phyloP scores from a whole-genome alignment of 1,139 yeast genomes.

The Trichomonascaceae sp. region DNA sequence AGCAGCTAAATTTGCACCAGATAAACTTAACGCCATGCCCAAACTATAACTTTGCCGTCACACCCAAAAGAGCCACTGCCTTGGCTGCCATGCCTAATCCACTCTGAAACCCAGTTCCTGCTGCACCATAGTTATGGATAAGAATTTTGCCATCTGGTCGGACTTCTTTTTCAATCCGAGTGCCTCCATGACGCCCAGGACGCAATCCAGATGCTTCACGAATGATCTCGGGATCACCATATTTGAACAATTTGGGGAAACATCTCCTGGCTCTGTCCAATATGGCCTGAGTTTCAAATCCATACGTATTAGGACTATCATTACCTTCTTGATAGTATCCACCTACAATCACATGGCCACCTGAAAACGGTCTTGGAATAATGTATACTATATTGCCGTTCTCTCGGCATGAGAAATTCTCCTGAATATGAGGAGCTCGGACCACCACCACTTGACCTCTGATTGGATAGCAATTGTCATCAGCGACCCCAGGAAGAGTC shows the following conservation, averaged over 20 bases:
- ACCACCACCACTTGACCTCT: conserved; percentile 66
- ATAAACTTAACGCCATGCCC: too few relatives aligned
- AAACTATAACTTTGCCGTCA: conserved; percentile 12
- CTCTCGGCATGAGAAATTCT: conserved; percentile 19
- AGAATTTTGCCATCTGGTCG: conserved; percentile 34
- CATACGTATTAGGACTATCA: conserved; percentile 51
- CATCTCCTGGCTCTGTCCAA: conserved; percentile 48
- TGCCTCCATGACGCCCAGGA: conserved; percentile 66
- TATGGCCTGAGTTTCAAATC: conserved; percentile 51
- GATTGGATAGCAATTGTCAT: conserved; percentile 50
- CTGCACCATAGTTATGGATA: conserved; percentile 71
- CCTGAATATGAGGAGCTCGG: conserved; percentile 37
- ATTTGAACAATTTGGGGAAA: conserved; percentile 47
- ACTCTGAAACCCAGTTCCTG: conserved; percentile 72
- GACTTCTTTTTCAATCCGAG: conserved; percentile 49
- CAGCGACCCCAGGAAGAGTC: conserved; percentile 52
- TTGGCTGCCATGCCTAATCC: conserved; percentile 58
- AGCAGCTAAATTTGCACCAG: too few relatives aligned
- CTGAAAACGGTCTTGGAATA: conserved; percentile 61
- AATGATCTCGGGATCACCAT: conserved; percentile 35
- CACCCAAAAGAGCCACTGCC: conserved; percentile 35
- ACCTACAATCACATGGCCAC: conserved; percentile 58
- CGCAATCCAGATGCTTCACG: conserved; percentile 63
- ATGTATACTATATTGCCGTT: conserved; percentile 40
- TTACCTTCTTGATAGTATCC: conserved; percentile 57